phyloP scores from a whole-genome alignment of 2,329 filamentous ascomycete species.

The Helotiales sp. region DNA sequence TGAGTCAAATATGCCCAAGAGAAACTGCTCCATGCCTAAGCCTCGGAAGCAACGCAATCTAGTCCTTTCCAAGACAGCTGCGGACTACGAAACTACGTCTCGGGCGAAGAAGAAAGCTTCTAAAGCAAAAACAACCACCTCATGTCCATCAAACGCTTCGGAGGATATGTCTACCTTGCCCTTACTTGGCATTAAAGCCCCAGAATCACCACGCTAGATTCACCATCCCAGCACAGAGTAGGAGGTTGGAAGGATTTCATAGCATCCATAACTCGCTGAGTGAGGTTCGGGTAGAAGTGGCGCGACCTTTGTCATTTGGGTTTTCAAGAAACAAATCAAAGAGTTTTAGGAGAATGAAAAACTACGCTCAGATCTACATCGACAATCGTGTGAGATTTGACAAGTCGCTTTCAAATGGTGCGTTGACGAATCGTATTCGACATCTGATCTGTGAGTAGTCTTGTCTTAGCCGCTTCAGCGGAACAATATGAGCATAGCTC shows the following conservation, averaged over 20 bases:
- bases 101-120: slow-evolving; percentile 5
- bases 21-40: not conserved
- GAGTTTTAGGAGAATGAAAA: not conserved
- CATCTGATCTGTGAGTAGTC: not conserved
- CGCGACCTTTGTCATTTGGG: slow-evolving; percentile 1
- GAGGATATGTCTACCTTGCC: not conserved
- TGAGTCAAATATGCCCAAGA: slow-evolving; percentile 7
- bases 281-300: not conserved
- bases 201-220: not conserved
- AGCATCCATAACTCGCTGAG: not conserved
- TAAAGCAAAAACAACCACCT: not conserved
- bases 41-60: slow-evolving; percentile 4
- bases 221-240: not conserved
- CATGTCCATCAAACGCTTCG: no score
- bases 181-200: not conserved
- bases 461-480: not conserved
- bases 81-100: slow-evolving; percentile 14
- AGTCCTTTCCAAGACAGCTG: slow-evolving; percentile 18
- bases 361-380: not conserved
- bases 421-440: not conserved
- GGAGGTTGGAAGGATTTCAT: not conserved
- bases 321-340: not conserved
- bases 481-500: not conserved
- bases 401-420: not conserved
- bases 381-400: not conserved